Percentiles rank a stretch among this genome's conserved stretches.
These are phyloP conservation scores for Penicillium brevicompactum DNA, from an alignment of 2,329 filamentous ascomycete species.

Conservation along the genomic window DNA sequence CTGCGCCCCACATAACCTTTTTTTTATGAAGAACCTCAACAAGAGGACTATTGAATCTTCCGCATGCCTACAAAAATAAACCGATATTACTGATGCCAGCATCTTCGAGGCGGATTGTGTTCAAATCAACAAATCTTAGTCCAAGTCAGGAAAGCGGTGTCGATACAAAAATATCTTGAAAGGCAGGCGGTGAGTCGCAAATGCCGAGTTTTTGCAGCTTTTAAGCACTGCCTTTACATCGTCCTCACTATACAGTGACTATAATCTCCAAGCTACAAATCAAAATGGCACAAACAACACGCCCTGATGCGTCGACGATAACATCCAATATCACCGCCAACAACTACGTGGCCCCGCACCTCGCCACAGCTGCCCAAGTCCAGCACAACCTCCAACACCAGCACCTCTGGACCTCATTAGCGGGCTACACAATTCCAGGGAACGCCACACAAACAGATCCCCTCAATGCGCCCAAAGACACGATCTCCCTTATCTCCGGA, in stretches of 20 bases:
- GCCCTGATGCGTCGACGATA: constrained; percentile 40
- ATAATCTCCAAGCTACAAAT: not conserved
- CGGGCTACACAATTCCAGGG: constrained; percentile 44
- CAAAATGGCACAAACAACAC: constrained; percentile 19
- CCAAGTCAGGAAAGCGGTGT: constrained; percentile 15
- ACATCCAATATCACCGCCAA: constrained; percentile 40
- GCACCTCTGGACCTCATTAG: constrained; percentile 62
- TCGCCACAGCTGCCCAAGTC: constrained; percentile 59
- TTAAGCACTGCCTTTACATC: not conserved
- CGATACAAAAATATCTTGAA: not conserved
- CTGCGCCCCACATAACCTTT: constrained; percentile 13
- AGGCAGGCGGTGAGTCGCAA: constrained; percentile 12
- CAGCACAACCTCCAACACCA: constrained; percentile 66
- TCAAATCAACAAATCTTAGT: not conserved
- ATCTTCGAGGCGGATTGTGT: not conserved
- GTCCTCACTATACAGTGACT: not conserved
- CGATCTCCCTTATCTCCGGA: constrained; percentile 59
- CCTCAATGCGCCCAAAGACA: constrained; percentile 8
- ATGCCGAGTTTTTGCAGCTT: constrained; percentile 3
- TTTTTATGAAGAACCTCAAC: constrained; percentile 10
- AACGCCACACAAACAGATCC: not conserved
- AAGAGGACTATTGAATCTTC: not conserved
- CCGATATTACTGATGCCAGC: not conserved
- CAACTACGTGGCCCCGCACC: constrained; percentile 28
- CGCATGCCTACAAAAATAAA: not conserved